phyloP scores from a whole-genome alignment of 75 land plant species.

The Chamaecyparis obtusa region DNA sequence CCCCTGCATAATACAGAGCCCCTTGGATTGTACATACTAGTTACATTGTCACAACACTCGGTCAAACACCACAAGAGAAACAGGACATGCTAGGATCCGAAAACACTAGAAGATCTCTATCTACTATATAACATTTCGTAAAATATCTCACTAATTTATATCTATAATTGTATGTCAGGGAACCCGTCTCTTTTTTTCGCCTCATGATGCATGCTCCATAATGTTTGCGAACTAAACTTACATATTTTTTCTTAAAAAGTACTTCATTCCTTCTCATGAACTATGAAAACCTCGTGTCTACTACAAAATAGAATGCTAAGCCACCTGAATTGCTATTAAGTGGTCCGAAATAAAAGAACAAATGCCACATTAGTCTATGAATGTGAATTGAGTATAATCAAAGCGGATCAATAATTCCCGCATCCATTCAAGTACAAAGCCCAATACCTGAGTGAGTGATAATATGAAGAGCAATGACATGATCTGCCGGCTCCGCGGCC shows the following conservation, averaged over 20 bases:
- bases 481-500: slow-evolving; percentile 41
- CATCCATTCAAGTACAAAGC: no score
- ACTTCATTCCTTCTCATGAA: no score
- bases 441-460: neutral
- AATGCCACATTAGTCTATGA: no score
- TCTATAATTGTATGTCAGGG: neutral
- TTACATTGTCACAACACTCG: neutral
- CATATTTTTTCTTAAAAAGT: no score
- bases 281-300: no score
- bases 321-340: no score
- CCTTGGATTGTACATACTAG: neutral
- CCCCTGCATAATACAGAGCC: neutral
- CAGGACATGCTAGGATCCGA: neutral
- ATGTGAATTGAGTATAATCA: no score
- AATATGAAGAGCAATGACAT: slow-evolving; percentile 51
- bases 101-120: neutral
- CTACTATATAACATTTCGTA: neutral
- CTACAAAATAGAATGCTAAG: no score
- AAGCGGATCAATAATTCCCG: no score
- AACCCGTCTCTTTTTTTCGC: neutral
- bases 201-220: no score
- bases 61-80: neutral
- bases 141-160: neutral
- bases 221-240: no score
- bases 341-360: no score